Percentiles rank a stretch among this genome's conserved stretches.
Conservation (phyloP, 129 eudicot species). For the Erigeron canadensis region DNA sequence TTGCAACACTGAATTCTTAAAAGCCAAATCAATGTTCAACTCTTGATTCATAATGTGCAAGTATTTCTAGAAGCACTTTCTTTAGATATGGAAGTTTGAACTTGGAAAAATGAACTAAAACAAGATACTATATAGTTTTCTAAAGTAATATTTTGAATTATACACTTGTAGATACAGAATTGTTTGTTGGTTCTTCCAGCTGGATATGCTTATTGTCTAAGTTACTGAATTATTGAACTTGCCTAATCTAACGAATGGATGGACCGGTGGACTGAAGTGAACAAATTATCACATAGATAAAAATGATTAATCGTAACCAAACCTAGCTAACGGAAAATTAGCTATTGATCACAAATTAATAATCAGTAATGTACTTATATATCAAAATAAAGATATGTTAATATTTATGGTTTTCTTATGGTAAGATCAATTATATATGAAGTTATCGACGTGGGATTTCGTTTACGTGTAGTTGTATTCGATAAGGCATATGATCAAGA, state of each 20-base stretch:
- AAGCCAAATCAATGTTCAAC: neutral
- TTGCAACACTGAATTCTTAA: neutral
- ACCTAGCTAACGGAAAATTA: too few species aligned
- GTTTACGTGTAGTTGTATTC: neutral
- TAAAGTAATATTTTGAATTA: neutral
- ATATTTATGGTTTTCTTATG: too few species aligned
- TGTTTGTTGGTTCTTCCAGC: slow-evolving; percentile 2
- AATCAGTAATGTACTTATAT: too few species aligned
- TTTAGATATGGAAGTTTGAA: neutral
- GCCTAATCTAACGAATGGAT: slow-evolving; percentile 20
- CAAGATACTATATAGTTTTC: neutral
- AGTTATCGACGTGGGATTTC: too few species aligned
- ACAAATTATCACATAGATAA: too few species aligned
- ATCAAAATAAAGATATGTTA: too few species aligned
- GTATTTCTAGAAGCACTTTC: neutral
- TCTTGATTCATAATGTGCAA: neutral
- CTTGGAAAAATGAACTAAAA: neutral
- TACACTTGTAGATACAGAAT: neutral
- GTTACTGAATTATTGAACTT: slow-evolving; percentile 8
- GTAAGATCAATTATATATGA: too few species aligned
- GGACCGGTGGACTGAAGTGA: neutral
- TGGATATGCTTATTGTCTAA: slow-evolving; percentile 20
- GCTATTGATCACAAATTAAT: too few species aligned
- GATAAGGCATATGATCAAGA: slow-evolving; percentile 23
- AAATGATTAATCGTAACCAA: too few species aligned